Conservation (phyloP, 345 rosid species). For the Sonneratia alba region DNA sequence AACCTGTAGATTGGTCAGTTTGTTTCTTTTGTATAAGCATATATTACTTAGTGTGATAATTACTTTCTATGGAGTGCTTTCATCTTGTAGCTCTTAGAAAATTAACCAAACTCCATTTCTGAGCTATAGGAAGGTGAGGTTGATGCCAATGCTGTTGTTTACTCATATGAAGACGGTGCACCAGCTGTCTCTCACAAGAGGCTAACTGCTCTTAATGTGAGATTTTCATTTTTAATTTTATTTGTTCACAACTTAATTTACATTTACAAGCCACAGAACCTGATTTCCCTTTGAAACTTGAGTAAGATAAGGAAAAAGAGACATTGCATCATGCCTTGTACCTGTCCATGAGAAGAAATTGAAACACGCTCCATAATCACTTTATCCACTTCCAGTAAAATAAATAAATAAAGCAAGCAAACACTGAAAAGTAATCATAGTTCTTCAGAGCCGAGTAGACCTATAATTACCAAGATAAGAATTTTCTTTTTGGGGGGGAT, state of each 20-base stretch:
- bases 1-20: neutral
- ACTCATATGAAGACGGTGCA: slow-evolving; percentile 67
- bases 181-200: slow-evolving; percentile 73
- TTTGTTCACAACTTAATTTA: neutral
- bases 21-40: neutral
- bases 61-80: neutral
- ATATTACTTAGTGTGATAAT: neutral
- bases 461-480: neutral
- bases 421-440: neutral
- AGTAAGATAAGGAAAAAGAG: neutral
- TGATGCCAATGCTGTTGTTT: slow-evolving; percentile 55
- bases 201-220: slow-evolving; percentile 77
- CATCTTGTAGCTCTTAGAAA: neutral
- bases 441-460: neutral
- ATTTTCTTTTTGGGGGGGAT: neutral
- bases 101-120: neutral
- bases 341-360: no score
- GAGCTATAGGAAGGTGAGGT: slow-evolving; percentile 59
- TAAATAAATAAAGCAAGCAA: neutral
- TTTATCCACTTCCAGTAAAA: neutral
- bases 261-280: neutral
- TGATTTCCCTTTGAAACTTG: neutral
- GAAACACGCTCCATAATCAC: no score
- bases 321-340: neutral
- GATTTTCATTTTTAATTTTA: slow-evolving; percentile 4